phyloP scores from a whole-genome alignment of 1,284 basidiomycete species.

The Earliella scabrosa region DNA sequence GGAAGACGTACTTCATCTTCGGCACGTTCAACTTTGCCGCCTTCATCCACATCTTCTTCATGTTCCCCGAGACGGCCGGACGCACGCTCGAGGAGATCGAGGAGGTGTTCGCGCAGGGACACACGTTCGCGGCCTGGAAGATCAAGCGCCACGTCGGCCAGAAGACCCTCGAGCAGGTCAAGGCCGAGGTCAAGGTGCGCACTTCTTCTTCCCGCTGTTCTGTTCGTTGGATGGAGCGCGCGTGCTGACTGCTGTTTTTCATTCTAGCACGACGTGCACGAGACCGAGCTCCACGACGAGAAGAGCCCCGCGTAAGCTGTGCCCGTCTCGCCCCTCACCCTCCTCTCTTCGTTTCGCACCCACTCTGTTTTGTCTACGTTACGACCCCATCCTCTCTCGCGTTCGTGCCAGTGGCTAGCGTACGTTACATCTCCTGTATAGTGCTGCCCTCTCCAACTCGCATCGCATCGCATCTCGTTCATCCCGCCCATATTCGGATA shows the following conservation, averaged over 20 bases:
- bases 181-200: conserved; percentile 22
- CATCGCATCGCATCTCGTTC: no score
- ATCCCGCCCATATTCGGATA: no score
- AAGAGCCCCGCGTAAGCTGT: conserved; percentile 14
- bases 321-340: not conserved
- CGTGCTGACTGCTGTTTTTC: not conserved
- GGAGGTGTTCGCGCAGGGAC: conserved; percentile 71
- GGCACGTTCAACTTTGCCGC: conserved; percentile 77
- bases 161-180: conserved; percentile 58
- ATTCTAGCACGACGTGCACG: conserved; percentile 19
- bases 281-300: conserved; percentile 24
- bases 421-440: not conserved
- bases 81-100: conserved; percentile 78
- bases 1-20: conserved; percentile 71
- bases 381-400: not conserved
- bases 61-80: conserved; percentile 76
- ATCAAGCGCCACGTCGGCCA: conserved; percentile 64
- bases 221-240: no score
- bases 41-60: conserved; percentile 72
- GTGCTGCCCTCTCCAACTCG: no score
- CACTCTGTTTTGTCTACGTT: not conserved
- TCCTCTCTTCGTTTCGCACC: not conserved
- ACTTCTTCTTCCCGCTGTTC: not conserved
- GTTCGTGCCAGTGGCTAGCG: not conserved
- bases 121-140: conserved; percentile 74